Percentiles rank a stretch among this genome's conserved stretches.
Conservation (phyloP, 352 stramenopile genomes). For the Globisporangium rhizosaccharum region DNA sequence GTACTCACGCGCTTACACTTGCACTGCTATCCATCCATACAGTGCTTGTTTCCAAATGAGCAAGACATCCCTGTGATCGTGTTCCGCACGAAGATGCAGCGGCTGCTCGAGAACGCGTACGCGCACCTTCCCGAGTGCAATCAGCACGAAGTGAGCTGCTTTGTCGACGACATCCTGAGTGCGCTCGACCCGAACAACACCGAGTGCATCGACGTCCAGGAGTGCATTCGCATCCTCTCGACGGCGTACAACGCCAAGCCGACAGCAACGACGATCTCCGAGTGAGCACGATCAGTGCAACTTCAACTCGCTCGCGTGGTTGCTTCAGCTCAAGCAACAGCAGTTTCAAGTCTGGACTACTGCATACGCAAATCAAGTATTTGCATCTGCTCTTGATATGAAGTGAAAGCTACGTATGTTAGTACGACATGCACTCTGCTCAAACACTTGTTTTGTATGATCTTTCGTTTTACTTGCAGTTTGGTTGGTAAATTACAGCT, state of each 20-base stretch:
- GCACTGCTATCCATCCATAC: neutral
- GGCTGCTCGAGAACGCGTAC: slow-evolving; percentile 57
- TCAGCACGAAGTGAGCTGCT: slow-evolving; percentile 64
- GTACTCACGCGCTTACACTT: too few species aligned
- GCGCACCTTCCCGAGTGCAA: slow-evolving; percentile 59
- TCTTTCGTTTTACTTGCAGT: too few species aligned
- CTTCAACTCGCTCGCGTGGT: neutral
- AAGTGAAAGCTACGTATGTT: too few species aligned
- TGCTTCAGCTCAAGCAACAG: neutral
- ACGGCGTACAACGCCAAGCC: slow-evolving; percentile 36
- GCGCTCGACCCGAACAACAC: slow-evolving; percentile 63
- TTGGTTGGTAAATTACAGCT: too few species aligned
- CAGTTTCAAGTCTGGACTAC: too few species aligned
- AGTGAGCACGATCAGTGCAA: neutral
- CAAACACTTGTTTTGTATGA: too few species aligned
- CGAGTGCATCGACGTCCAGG: slow-evolving; percentile 65
- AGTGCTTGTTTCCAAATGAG: slow-evolving; percentile 61
- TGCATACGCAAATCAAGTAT: too few species aligned
- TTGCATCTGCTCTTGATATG: too few species aligned
- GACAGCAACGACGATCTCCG: too few species aligned
- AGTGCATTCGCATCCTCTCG: slow-evolving; percentile 58
- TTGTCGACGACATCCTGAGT: slow-evolving; percentile 64
- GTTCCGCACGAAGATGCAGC: slow-evolving; percentile 69
- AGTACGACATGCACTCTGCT: too few species aligned
- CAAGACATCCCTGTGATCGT: slow-evolving; percentile 53